Conservation (phyloP, 2,329 filamentous ascomycete species). For the Hypomyces perniciosus region DNA sequence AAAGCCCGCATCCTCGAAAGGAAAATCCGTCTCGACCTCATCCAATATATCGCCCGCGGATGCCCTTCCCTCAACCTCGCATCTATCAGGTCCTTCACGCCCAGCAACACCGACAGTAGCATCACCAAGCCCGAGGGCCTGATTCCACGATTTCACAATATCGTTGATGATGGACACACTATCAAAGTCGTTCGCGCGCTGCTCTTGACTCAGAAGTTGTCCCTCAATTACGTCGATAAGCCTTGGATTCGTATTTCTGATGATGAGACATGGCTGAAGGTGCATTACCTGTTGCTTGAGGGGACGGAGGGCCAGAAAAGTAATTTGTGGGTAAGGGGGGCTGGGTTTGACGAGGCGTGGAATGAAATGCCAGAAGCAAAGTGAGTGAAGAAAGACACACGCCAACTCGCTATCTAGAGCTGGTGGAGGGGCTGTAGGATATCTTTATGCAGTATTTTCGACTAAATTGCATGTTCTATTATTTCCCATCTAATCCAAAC, state of each 20-base stretch:
- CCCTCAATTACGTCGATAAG: slow-evolving; percentile 37
- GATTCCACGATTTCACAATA: slow-evolving; percentile 39
- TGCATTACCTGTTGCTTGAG: slow-evolving; percentile 58
- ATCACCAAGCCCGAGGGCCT: slow-evolving; percentile 42
- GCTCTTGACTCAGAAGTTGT: slow-evolving; percentile 53
- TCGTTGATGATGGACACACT: slow-evolving; percentile 74
- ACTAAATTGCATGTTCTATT: slow-evolving; percentile 3
- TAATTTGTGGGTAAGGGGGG: slow-evolving; percentile 60
- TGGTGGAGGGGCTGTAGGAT: not conserved
- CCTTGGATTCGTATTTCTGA: slow-evolving; percentile 49
- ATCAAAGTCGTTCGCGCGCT: slow-evolving; percentile 70
- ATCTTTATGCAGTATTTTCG: not conserved
- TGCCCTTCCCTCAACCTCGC: slow-evolving; percentile 54
- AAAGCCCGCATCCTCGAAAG: slow-evolving; percentile 72
- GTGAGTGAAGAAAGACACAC: not conserved
- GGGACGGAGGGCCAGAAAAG: slow-evolving; percentile 44
- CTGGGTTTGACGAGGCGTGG: slow-evolving; percentile 64
- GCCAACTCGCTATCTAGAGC: not conserved
- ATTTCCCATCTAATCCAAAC: slow-evolving; percentile 35
- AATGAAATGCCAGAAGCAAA: slow-evolving; percentile 7
- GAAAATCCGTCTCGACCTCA: slow-evolving; percentile 70
- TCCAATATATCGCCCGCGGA: slow-evolving; percentile 65
- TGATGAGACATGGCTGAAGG: slow-evolving; percentile 52
- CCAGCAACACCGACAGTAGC: slow-evolving; percentile 37
- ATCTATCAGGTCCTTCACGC: slow-evolving; percentile 54